These are phyloP conservation scores for Trypanosoma scelopori DNA, from an alignment of 208 protist species.

Conservation along the genomic window DNA sequence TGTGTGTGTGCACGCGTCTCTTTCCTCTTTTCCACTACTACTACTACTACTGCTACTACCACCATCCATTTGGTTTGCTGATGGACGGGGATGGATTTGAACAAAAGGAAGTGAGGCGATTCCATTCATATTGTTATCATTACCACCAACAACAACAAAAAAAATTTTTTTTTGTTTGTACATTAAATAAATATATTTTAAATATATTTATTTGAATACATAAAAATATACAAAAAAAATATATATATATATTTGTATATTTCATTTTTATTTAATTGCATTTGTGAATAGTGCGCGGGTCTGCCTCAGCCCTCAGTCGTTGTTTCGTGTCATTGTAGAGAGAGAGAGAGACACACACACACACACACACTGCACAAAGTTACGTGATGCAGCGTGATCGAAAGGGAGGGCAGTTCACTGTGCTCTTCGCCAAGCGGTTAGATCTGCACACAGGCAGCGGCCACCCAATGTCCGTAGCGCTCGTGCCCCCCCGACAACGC, in stretches of 20 bases:
- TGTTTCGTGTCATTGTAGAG: no score
- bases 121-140: no score
- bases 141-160: no score
- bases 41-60: no score
- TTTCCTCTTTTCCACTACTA: conserved; percentile 8
- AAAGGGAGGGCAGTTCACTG: conserved; percentile 65
- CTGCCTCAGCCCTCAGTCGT: no score
- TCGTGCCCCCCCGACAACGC: neutral
- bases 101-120: no score
- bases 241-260: conserved; percentile 9
- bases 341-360: no score
- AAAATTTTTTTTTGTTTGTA: no score
- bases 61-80: no score
- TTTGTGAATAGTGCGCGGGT: conserved; percentile 1
- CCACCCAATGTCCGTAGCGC: neutral
- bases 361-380: no score
- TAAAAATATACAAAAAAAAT: no score
- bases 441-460: neutral
- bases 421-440: conserved; percentile 39
- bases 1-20: conserved; percentile 3
- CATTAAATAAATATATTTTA: conserved; percentile 12
- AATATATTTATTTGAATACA: conserved; percentile 12
- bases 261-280: conserved; percentile 23
- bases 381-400: conserved; percentile 65
- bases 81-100: no score